A percentile compares a stretch with the other conserved stretches of the same genome.
Evolutionary conservation across 768 basidiomycete genomes (phyloP).

Genomic region (Lactifluus echinatus): DNA sequence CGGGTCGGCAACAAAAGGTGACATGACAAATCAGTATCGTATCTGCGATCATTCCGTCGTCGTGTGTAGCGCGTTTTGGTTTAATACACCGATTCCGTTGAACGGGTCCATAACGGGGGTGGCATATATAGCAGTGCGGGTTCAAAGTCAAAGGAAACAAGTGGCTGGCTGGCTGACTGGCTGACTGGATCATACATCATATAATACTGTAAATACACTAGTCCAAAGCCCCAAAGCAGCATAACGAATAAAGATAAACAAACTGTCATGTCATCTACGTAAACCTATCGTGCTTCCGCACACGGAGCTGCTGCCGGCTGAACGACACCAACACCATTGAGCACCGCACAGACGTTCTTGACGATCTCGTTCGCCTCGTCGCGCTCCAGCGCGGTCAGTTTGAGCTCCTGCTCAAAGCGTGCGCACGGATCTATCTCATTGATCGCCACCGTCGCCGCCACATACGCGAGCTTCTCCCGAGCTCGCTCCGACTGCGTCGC

Average conservation of each 20-base stretch:
- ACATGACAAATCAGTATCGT: background rate
- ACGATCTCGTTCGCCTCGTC: constrained; percentile 12
- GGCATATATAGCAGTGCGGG: too few species aligned
- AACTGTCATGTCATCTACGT: background rate
- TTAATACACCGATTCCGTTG: too few species aligned
- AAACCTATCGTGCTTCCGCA: background rate
- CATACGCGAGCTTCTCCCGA: constrained; percentile 10
- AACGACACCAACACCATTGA: constrained; percentile 6
- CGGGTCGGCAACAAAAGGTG: background rate
- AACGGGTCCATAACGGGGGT: too few species aligned
- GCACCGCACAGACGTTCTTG: constrained; percentile 6
- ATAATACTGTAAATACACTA: background rate
- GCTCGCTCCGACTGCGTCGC: constrained; percentile 9
- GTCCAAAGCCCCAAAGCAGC: background rate
- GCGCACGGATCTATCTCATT: background rate
- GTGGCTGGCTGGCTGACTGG: too few species aligned
- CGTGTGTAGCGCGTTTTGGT: too few species aligned
- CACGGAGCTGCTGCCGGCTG: background rate
- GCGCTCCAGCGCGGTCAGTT: background rate
- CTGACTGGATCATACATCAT: background rate
- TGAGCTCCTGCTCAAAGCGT: constrained; percentile 6
- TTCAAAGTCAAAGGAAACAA: too few species aligned
- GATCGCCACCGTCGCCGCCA: background rate
- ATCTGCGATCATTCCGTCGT: background rate
- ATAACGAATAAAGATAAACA: constrained; percentile 1